Percentiles rank a stretch among this genome's conserved stretches.
These are phyloP conservation scores for Ilex aquifolium DNA, from an alignment of 257 asterid species.

Conservation along the genomic window DNA sequence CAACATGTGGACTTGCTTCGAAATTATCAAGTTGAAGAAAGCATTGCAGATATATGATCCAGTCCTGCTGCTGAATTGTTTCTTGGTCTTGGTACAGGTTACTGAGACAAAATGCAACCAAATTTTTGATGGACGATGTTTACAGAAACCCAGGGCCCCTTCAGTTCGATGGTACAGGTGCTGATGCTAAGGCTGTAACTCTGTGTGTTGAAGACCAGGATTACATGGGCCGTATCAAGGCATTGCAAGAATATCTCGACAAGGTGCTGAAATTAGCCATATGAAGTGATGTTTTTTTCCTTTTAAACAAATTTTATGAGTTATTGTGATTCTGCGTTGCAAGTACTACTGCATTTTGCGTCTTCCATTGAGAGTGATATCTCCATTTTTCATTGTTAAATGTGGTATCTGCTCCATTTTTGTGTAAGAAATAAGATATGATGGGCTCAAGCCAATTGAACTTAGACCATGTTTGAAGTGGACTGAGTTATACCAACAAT, in stretches of 20 bases:
- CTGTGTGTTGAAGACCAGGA: constrained; percentile 89
- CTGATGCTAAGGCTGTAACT: constrained; percentile 69
- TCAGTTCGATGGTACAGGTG: constrained; percentile 96
- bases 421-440: too few species aligned
- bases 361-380: too few species aligned
- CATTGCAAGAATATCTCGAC: constrained; percentile 64
- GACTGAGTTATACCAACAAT: too few species aligned
- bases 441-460: too few species aligned
- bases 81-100: constrained; percentile 44
- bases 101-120: constrained; percentile 76
- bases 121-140: constrained; percentile 77
- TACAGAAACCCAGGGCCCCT: constrained; percentile 98
- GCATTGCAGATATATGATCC: constrained; percentile 21
- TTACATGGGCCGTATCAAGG: constrained; percentile 77
- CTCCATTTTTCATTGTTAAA: too few species aligned
- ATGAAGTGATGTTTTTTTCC: too few species aligned
- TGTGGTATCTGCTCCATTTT: too few species aligned
- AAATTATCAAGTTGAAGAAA: too few species aligned
- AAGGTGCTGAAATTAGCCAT: constrained; percentile 20
- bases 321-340: background rate
- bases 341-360: too few species aligned
- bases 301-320: too few species aligned
- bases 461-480: too few species aligned
- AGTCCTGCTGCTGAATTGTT: constrained; percentile 54
- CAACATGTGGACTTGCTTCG: too few species aligned